Conservation (phyloP, 805 yeast species). For the Spathaspora sp. region DNA sequence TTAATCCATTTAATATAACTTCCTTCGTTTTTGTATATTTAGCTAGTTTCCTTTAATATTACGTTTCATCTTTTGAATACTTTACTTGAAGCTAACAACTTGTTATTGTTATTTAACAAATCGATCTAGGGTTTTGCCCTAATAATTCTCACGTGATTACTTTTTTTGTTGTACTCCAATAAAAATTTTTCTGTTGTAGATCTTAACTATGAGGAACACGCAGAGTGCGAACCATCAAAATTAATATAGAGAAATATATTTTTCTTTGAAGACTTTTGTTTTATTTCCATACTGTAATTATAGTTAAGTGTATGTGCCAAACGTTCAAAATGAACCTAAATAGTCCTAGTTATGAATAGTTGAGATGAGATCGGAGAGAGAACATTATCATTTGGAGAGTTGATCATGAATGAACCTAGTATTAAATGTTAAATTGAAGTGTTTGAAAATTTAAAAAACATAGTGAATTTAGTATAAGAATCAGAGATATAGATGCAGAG, state of each 20-base stretch:
- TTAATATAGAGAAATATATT: background rate
- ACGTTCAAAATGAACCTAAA: background rate
- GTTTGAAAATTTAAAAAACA: background rate
- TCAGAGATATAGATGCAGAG: background rate
- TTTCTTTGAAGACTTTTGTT: background rate
- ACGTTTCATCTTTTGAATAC: background rate
- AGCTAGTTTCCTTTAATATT: background rate
- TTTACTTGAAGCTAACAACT: too few relatives aligned
- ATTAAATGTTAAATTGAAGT: background rate
- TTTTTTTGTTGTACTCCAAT: background rate
- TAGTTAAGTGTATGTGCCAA: slow-evolving; percentile 11
- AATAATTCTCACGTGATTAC: background rate
- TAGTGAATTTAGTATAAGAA: background rate
- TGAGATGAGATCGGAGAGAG: background rate
- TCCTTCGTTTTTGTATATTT: background rate
- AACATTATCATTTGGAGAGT: background rate
- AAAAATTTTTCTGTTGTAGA: background rate
- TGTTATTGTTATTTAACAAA: too few relatives aligned
- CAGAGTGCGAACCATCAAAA: background rate
- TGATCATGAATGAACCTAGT: background rate
- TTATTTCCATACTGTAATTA: slow-evolving; percentile 7
- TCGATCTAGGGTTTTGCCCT: slow-evolving; percentile 2
- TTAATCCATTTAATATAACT: background rate
- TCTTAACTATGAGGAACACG: background rate
- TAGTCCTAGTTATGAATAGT: background rate